A percentile compares a stretch with the other conserved stretches of the same genome.
phyloP scores from a whole-genome alignment of 305 asterid genomes.

The Fraxinus greggii region DNA sequence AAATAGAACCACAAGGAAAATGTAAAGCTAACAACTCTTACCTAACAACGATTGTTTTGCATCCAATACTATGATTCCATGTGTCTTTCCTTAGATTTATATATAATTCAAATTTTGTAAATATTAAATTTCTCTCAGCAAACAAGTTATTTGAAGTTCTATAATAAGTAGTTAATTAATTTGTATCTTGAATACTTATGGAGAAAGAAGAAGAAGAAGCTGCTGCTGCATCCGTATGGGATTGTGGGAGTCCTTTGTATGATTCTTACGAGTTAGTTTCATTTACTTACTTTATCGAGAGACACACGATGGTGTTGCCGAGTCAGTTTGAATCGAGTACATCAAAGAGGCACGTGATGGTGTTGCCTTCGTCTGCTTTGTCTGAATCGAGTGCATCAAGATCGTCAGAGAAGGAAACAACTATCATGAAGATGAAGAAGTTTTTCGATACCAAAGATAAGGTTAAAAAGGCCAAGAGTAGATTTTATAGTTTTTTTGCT shows the following conservation, averaged over 20 bases:
- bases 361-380: background rate
- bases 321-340: background rate
- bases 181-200: background rate
- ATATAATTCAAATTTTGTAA: background rate
- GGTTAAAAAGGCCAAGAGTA: slow-evolving; percentile 14
- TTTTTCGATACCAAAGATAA: background rate
- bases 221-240: slow-evolving; percentile 28
- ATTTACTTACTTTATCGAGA: slow-evolving; percentile 34
- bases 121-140: background rate
- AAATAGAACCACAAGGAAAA: background rate
- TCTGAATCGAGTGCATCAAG: background rate
- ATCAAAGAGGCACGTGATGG: background rate
- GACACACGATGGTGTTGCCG: slow-evolving; percentile 27
- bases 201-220: slow-evolving; percentile 17
- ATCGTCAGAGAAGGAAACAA: background rate
- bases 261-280: slow-evolving; percentile 55
- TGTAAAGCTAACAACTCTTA: slow-evolving; percentile 22
- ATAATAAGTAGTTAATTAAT: background rate
- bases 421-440: background rate
- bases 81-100: background rate
- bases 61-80: background rate
- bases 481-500: slow-evolving; percentile 11
- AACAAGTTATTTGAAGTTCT: background rate
- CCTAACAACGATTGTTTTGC: slow-evolving; percentile 8
- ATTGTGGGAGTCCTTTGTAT: slow-evolving; percentile 57